A percentile compares a stretch with the other conserved stretches of the same genome.
phyloP scores from a whole-genome alignment of 164 flowering plant species.

The Kingdonia uniflora region DNA sequence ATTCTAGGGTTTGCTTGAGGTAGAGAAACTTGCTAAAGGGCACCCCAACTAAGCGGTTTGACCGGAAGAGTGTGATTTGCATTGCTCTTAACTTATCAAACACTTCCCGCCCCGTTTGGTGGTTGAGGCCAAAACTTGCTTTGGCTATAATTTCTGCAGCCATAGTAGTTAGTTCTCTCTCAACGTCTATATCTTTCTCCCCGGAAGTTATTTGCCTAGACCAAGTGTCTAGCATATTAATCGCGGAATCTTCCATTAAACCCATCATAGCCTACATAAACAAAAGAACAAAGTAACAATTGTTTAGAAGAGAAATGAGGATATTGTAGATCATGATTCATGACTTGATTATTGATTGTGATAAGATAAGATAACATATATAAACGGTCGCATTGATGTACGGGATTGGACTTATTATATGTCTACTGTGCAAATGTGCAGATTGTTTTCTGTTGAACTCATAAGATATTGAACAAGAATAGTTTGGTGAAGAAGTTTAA shows the following conservation, averaged over 20 bases:
- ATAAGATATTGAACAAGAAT: too few species aligned
- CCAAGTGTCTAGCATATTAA: conserved; percentile 59
- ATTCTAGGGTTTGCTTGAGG: conserved; percentile 32
- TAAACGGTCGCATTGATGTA: too few species aligned
- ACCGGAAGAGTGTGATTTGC: conserved; percentile 52
- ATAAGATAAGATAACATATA: too few species aligned
- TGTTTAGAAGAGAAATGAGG: too few species aligned
- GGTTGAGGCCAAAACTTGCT: conserved; percentile 56
- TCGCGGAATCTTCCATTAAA: conserved; percentile 61
- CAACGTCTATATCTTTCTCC: conserved; percentile 50
- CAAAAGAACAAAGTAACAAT: background rate
- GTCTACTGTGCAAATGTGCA: too few species aligned
- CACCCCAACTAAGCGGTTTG: conserved; percentile 65
- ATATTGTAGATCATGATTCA: too few species aligned
- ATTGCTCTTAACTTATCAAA: conserved; percentile 49
- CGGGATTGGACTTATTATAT: too few species aligned
- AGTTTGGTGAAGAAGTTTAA: too few species aligned
- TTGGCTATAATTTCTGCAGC: conserved; percentile 76
- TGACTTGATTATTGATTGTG: too few species aligned
- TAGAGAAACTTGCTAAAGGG: conserved; percentile 47
- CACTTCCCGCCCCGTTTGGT: conserved; percentile 32
- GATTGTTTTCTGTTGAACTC: too few species aligned
- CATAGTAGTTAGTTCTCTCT: conserved; percentile 30
- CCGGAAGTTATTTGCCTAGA: conserved; percentile 26
- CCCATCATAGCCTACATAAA: conserved; percentile 49